Evolutionary conservation across 257 asterid species (phyloP), one percentile per base, ranked within the genome.

Genomic region (Hygrophila difformis): DNA sequence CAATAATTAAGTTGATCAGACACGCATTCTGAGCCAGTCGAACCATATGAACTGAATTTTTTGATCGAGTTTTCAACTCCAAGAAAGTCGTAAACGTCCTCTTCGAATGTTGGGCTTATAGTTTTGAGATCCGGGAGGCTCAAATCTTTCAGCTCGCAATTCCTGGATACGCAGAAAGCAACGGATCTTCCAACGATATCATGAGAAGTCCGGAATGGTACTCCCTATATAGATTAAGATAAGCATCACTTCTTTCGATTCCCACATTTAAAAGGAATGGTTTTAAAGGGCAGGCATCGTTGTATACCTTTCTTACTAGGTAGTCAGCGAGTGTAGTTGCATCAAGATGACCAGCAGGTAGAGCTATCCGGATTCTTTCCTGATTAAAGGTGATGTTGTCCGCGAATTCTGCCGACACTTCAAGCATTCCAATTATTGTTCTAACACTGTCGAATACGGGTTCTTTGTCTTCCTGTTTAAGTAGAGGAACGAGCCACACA

Each of bases 301-400:
- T 33, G 6, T 33, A 11, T 59, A 80, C 99, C 99, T 91, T 91
- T 65, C 80, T 86, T 49, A 91, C 94, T 18, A 91, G 97, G 76
- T 91, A 91, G 73, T 86, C 99, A 4, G 95, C 97, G 33, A 91
- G 84, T 18, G 97, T 91, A 12, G 95, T 91, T 33, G 99, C 99
- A 67, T 91, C 97, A 57, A 91, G 95, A 74, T 91, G 93, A 56
- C 99, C 99, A 28, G 95, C 97, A 16, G 97, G 97, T 26, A 91
- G 75, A 63, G 97, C 75, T 20, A 60, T 76, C 58, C 47, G 66
- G 49, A 91, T 82, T 44, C 77, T 78, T 52, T 78, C 89, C 51
- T 34, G 59, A 52, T 91, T 86, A 51, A 76, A 91, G 57, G 81
- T 64, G 51, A 86, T 68, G 55, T 83, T 91, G 48, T 74, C 93